Evolutionary conservation across 352 stramenopile species (phyloP).

Genomic region (Pythium insidiosum): DNA sequence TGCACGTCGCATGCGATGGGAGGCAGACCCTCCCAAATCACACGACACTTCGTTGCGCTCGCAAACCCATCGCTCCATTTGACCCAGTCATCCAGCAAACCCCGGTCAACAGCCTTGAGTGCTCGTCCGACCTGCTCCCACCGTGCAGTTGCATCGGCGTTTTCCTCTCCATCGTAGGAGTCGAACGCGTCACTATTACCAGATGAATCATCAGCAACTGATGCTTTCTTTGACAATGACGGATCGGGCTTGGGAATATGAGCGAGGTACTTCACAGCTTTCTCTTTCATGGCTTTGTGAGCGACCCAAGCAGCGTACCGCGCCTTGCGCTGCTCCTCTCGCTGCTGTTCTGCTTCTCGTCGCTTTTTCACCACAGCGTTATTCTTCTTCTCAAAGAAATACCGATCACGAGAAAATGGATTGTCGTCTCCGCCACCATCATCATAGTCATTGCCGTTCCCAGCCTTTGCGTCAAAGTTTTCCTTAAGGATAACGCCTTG

Average conservation of each 20-base stretch:
- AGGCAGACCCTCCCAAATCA: slow-evolving; percentile 83
- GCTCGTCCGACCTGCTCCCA: slow-evolving; percentile 82
- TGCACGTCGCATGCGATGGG: slow-evolving; percentile 86
- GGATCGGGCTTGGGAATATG: slow-evolving; percentile 55
- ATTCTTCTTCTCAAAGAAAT: slow-evolving; percentile 63
- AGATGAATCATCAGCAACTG: slow-evolving; percentile 7
- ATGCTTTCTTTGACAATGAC: no score
- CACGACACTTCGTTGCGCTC: slow-evolving; percentile 35
- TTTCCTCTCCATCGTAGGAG: slow-evolving; percentile 15
- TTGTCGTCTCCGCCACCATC: slow-evolving; percentile 34
- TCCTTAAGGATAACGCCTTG: slow-evolving; percentile 66
- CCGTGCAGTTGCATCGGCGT: slow-evolving; percentile 22
- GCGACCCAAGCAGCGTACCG: slow-evolving; percentile 67
- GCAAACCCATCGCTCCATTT: slow-evolving; percentile 73
- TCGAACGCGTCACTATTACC: slow-evolving; percentile 24
- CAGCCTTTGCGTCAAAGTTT: slow-evolving; percentile 37
- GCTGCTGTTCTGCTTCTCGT: slow-evolving; percentile 25
- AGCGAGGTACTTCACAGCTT: slow-evolving; percentile 60
- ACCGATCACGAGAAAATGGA: slow-evolving; percentile 62
- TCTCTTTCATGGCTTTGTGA: slow-evolving; percentile 74
- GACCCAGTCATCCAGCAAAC: slow-evolving; percentile 76
- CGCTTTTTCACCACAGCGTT: slow-evolving; percentile 51
- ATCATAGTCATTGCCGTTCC: slow-evolving; percentile 15
- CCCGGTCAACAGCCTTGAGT: slow-evolving; percentile 83
- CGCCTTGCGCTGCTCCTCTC: slow-evolving; percentile 56